Base-by-base conservation (phyloP, 257 asterid species). In the Henckelia pumila region DNA sequence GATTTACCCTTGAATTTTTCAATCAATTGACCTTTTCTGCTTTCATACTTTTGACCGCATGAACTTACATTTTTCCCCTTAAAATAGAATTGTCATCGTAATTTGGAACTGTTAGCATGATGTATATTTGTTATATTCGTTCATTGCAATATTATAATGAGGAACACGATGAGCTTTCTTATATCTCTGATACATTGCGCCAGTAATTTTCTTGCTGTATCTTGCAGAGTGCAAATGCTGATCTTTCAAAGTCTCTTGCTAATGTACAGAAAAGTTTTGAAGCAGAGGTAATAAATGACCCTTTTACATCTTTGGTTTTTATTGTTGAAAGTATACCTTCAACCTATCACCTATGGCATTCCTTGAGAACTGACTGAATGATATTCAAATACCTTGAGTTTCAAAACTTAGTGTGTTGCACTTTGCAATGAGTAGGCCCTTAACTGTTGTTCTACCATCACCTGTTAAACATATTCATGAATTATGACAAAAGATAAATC, bases 221-320 rank as follows among this genome's bases (percentile, higher is more conserved):
- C 65, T 73, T 79, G 83, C 87, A 94, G 99, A 81, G 89, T 33
- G 83, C 70, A 29, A 91, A 88, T 86, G 97, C 96, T 65, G 95
- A 87, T 75, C 96, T 94, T 65, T 84, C 97, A 26, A 86, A 87
- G 80, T 84, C 96, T 59, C 83, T 94, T 44, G 99, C 97, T 66
- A 77, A 78, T 69, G 80, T 76, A 29, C 97, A 91, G 80, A 85
- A 86, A 85, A 83, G 76, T 78, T 89, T 94, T 75, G 95, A 85
- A 80, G 73, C 78, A 30, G 97, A 90, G 97, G 99, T 94, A 90
- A 62, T 63, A 24, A 64, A 66, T 67, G 78, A 55, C 64, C 50
- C 59, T 24, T 68, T 68, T 21, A 17, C 19, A 0, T 74, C 55
- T 40, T 67, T 44, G 35, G 56, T 40, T 50, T 52, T 56, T 56